Percentiles rank a stretch among this genome's conserved stretches.
phyloP scores from a whole-genome alignment of 148 eudicot genomes.

The Vaccinium darrowii region DNA sequence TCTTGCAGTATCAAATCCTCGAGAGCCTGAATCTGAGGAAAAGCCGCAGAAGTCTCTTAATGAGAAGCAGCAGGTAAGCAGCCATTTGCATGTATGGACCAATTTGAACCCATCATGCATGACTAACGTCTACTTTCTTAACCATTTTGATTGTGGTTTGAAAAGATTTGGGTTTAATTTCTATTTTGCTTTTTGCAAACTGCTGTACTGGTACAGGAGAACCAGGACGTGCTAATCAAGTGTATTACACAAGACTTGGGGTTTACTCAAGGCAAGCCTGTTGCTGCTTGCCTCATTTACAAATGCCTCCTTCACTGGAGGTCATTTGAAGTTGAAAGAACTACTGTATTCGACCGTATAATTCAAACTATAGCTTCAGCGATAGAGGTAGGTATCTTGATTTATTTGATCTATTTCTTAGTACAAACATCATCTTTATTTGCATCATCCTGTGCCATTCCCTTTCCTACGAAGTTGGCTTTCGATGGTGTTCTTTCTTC shows the following conservation, averaged over 20 bases:
- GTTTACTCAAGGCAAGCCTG: conserved; percentile 83
- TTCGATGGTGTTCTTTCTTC: background rate
- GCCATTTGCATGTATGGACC: background rate
- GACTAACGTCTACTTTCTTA: background rate
- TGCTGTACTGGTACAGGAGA: conserved; percentile 54
- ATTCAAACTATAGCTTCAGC: conserved; percentile 84
- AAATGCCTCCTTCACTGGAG: conserved; percentile 98
- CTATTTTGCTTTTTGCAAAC: conserved; percentile 16
- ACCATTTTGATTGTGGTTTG: background rate
- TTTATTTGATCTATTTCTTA: background rate
- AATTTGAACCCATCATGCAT: background rate
- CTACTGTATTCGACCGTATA: conserved; percentile 83
- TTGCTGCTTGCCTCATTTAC: conserved; percentile 89
- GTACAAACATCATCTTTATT: background rate
- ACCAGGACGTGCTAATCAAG: conserved; percentile 84
- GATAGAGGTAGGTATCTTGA: conserved; percentile 50
- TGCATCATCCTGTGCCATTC: background rate
- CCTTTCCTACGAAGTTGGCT: background rate
- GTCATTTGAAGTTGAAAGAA: conserved; percentile 96
- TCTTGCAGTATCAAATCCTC: conserved; percentile 44
- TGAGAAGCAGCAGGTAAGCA: conserved; percentile 90
- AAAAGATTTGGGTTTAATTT: background rate
- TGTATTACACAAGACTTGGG: conserved; percentile 91
- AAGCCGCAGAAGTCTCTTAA: conserved; percentile 88
- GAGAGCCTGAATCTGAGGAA: conserved; percentile 72